Base-by-base conservation (phyloP, 306 rosid genomes). In the Ziziphus jujuba region DNA sequence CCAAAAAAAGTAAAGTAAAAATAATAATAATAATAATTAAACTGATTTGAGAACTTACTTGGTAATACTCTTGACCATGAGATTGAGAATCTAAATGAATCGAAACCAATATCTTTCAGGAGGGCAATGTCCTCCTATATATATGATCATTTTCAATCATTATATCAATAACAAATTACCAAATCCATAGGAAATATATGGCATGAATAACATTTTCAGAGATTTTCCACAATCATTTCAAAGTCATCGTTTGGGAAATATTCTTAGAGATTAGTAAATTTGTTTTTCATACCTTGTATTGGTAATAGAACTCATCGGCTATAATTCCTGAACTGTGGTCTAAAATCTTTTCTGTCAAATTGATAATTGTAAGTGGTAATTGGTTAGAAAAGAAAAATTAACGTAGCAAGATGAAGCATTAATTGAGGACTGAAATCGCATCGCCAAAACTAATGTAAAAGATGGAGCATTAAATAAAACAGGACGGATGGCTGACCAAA, bases 21-120 rank as follows among this genome's bases (percentile, higher is more conserved):
- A 40, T 3, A 12, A 40, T 40, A 12, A 9, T 7, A 53, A 14
- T 15, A 17, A 0, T 45, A 36, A 43, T 17, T 50, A 52, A 15
- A 55, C 1, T 34, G 24, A 21, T 28, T 8, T 9, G 23, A 1
- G 2, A 8, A 7, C 60, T 68, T 82, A 85, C 91, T 63, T 0
- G 87, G 87, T 17, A 85, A 71, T 36, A 85, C 69, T 70, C 91
- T 55, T 10, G 84, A 13, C 91, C 91, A 85, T 7, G 91, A 82
- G 65, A 85, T 67, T 69, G 91, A 85, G 25, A 85, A 82, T 64
- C 91, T 77, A 56, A 56, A 80, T 2, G 87, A 82, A 16, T 85
- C 86, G 20, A 82, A 14, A 25, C 91, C 91, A 2, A 85, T 75
- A 57, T 80, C 67, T 59, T 82, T 85, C 67, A 75, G 74, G 13